Conservation (phyloP, 2,329 filamentous ascomycete species). For the Magnaporthiopsis rhizophila region DNA sequence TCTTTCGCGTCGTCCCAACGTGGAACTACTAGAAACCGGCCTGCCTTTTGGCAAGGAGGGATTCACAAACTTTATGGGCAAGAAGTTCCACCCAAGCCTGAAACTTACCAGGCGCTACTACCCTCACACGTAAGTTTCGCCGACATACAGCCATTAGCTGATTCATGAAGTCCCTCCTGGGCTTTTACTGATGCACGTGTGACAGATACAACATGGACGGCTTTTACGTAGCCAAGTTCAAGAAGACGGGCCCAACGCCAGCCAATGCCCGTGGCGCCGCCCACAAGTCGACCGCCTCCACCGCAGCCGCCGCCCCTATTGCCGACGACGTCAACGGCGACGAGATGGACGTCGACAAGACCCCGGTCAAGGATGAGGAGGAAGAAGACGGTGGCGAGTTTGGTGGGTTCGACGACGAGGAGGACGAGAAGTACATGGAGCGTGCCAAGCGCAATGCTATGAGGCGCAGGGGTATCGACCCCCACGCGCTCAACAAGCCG, state of each 20-base stretch:
- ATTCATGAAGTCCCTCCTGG: background rate
- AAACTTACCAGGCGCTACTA: constrained; percentile 80
- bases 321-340: constrained; percentile 19
- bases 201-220: constrained; percentile 54
- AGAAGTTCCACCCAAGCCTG: constrained; percentile 81
- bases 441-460: constrained; percentile 66
- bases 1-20: constrained; percentile 83
- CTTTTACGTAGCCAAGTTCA: constrained; percentile 97
- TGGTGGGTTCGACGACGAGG: constrained; percentile 66
- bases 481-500: constrained; percentile 43
- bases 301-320: constrained; percentile 10
- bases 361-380: constrained; percentile 43
- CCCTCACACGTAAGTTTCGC: constrained; percentile 54
- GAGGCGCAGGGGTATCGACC: constrained; percentile 67
- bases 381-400: constrained; percentile 49
- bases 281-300: constrained; percentile 14
- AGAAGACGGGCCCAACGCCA: constrained; percentile 78
- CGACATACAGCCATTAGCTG: background rate
- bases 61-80: constrained; percentile 84
- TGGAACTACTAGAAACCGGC: constrained; percentile 85
- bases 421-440: constrained; percentile 63
- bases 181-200: background rate
- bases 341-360: constrained; percentile 55
- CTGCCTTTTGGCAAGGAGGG: constrained; percentile 87
- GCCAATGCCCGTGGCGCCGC: constrained; percentile 34